Conservation (phyloP, 2,329 filamentous ascomycete species). For the Clathrospora elynae region DNA sequence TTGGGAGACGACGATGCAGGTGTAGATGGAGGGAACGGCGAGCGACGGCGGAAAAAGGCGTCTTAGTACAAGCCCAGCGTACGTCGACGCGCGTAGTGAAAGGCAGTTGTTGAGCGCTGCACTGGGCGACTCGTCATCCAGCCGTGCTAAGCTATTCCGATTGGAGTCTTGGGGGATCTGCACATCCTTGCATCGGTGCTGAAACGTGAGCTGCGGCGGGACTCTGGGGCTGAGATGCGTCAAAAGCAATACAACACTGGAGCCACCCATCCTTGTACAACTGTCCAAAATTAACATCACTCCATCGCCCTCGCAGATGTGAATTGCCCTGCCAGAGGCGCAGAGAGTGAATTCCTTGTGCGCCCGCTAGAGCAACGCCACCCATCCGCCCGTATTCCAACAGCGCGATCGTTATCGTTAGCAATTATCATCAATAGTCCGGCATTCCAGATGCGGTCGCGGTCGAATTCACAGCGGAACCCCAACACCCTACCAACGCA, state of each 20-base stretch:
- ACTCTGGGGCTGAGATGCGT: background rate
- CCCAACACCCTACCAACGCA: background rate
- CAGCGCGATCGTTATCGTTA: background rate
- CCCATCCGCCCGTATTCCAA: background rate
- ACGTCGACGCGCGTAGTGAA: conserved; percentile 6
- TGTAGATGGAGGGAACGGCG: background rate
- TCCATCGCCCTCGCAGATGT: background rate
- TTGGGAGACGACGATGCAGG: background rate
- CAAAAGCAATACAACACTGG: background rate
- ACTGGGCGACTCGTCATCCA: conserved; percentile 10
- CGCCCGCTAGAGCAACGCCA: conserved; percentile 1
- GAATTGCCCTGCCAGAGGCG: conserved; percentile 1
- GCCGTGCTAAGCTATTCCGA: conserved; percentile 7
- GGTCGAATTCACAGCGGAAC: background rate
- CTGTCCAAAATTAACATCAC: too few relatives aligned
- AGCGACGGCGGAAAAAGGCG: background rate
- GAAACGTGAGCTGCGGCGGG: conserved; percentile 4
- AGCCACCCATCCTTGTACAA: too few relatives aligned
- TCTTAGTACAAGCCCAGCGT: conserved; percentile 1
- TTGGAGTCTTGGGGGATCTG: conserved; percentile 8
- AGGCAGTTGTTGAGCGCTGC: background rate
- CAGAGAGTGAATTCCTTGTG: background rate
- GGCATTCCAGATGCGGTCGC: background rate
- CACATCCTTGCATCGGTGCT: conserved; percentile 1
- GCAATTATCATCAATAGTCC: background rate